These are phyloP conservation scores for Penicillium daleae DNA, from an alignment of 495 filamentous ascomycete species.

Conservation along the genomic window DNA sequence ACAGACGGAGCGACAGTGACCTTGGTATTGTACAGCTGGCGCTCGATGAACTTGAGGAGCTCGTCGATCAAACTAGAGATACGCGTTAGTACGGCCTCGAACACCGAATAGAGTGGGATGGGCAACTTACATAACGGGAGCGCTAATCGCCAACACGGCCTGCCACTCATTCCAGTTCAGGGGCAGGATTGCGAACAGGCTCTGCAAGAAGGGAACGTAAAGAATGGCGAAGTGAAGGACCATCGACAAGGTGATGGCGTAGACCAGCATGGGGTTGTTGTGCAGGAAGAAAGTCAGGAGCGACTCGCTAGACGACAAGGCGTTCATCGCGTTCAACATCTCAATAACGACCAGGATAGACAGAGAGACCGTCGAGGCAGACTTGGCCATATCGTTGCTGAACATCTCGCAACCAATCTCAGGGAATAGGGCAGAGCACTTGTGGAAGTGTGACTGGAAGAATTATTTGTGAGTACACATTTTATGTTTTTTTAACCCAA, in stretches of 20 bases:
- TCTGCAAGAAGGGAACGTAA: constrained; percentile 89
- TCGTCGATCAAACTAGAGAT: constrained; percentile 83
- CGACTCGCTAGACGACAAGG: constrained; percentile 91
- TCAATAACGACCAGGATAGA: constrained; percentile 95
- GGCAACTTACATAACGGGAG: constrained; percentile 85
- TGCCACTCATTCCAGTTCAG: constrained; percentile 91
- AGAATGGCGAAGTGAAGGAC: constrained; percentile 90
- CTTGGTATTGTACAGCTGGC: constrained; percentile 54
- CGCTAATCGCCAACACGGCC: constrained; percentile 85
- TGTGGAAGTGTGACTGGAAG: constrained; percentile 82
- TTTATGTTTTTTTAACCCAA: background rate
- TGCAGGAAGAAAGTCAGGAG: constrained; percentile 90
- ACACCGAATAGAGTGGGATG: background rate
- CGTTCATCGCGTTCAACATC: constrained; percentile 99
- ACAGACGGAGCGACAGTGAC: constrained; percentile 21
- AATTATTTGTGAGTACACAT: constrained; percentile 15
- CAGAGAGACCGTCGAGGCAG: constrained; percentile 93
- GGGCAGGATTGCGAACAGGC: constrained; percentile 88
- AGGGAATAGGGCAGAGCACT: constrained; percentile 82
- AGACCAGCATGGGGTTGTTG: constrained; percentile 97
- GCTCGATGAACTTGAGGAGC: constrained; percentile 79
- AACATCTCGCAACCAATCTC: constrained; percentile 97
- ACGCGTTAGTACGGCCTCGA: constrained; percentile 18
- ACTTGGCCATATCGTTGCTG: constrained; percentile 81
- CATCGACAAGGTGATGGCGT: constrained; percentile 95